Evolutionary conservation across 768 basidiomycete species (phyloP), one percentile per base, ranked within the genome.

Genomic region (Tylopilus balloui): DNA sequence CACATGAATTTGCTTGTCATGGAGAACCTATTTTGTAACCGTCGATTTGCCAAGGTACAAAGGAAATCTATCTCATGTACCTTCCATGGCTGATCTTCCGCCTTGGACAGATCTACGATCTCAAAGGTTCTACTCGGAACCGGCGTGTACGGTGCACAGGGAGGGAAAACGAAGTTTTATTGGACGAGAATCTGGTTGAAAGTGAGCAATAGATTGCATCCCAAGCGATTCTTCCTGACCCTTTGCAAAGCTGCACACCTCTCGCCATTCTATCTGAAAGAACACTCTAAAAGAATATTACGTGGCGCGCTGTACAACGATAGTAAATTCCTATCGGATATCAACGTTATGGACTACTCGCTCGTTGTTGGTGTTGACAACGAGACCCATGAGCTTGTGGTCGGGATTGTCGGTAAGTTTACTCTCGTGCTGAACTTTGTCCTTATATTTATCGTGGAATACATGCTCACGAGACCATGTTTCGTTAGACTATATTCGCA

Each of bases 321-420:
- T 66, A 95, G 88, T 70, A 92, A 88, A 55, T 99, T 98, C 69
- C 69, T 99, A 42, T 86, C 88, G 13, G 89, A 92, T 54, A 84
- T 94, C 48, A 94, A 96, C 62, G 91, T 97, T 43, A 94, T 93
- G 88, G 96, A 99, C 68, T 99, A 99, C 66, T 96, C 93, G 3
- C 70, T 99, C 24, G 87, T 98, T 21, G 92, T 93, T 42, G 96
- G 94, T 6, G 88, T 98, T n/a, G 96, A 97, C 66, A 81, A 83
- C 57, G 74, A 78, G 48, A 87, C 81, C 51, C 86, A 90, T 46
- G 92, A 99, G 64, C 74, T 98, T n/a, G 91, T 96, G 11, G 79
- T 95, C 37, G 96, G 96, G 19, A 97, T 99, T 32, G 92, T 99
- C 47, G 95, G 95, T 88, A 69, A 61, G 93, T 74, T 31, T 36